phyloP scores from a whole-genome alignment of 768 basidiomycete species.

The Suillus tomentosus region DNA sequence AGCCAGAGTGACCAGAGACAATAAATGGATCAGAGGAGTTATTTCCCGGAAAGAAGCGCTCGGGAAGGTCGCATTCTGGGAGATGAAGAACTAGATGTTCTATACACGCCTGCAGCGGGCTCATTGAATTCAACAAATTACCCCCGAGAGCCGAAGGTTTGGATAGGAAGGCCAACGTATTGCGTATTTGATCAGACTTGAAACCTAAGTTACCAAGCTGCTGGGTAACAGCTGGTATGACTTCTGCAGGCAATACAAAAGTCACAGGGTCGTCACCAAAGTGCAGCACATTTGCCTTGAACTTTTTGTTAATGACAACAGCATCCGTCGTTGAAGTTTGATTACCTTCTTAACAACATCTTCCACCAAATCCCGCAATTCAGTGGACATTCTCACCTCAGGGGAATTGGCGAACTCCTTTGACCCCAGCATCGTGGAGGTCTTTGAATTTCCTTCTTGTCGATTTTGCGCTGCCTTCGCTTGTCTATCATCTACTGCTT shows the following conservation, averaged over 20 bases:
- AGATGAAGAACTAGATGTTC: conserved; percentile 83
- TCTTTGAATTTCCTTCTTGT: conserved; percentile 30
- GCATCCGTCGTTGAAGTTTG: conserved; percentile 2
- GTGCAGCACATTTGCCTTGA: conserved; percentile 53
- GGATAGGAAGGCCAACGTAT: conserved; percentile 58
- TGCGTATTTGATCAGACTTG: conserved; percentile 50
- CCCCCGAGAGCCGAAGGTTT: conserved; percentile 57
- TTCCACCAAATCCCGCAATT: conserved; percentile 80
- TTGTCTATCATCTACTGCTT: conserved; percentile 68
- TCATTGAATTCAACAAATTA: conserved; percentile 57
- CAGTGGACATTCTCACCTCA: conserved; percentile 83
- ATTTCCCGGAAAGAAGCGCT: conserved; percentile 61
- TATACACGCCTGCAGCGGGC: conserved; percentile 75
- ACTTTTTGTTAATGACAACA: conserved; percentile 10
- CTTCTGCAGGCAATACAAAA: conserved; percentile 44
- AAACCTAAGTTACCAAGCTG: conserved; percentile 74
- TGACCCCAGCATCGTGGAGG: conserved; percentile 19
- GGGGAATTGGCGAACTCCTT: conserved; percentile 50
- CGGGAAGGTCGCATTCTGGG: conserved; percentile 87
- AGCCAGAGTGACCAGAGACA: conserved; percentile 62
- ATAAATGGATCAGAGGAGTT: conserved; percentile 74
- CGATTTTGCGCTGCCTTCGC: conserved; percentile 52
- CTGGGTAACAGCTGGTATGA: conserved; percentile 42
- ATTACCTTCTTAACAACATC: conserved; percentile 74
- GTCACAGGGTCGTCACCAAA: conserved; percentile 41